phyloP scores from a whole-genome alignment of 306 rosid genomes.

The Sechiopsis laciniata region DNA sequence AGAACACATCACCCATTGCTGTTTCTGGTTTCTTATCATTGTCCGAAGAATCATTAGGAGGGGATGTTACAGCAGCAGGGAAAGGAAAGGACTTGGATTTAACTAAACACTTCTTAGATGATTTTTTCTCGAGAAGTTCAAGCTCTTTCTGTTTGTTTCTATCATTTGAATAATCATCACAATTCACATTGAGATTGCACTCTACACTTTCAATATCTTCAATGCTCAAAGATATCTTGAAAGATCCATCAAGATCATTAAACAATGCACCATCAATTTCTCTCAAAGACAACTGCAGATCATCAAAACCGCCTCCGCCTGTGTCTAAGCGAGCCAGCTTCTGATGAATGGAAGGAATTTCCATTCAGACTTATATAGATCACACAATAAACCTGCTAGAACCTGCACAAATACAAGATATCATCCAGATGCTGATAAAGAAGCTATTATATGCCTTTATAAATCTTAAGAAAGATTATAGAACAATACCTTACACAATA shows the following conservation, averaged over 20 bases:
- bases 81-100: slow-evolving; percentile 39
- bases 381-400: slow-evolving; percentile 9
- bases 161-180: slow-evolving; percentile 20
- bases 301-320: slow-evolving; percentile 16
- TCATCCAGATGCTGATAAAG: neutral
- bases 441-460: neutral
- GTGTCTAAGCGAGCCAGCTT: slow-evolving; percentile 29
- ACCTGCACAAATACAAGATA: slow-evolving; percentile 4
- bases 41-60: slow-evolving; percentile 30
- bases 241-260: slow-evolving; percentile 36
- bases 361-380: slow-evolving; percentile 42
- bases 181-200: slow-evolving; percentile 22
- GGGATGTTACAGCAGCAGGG: slow-evolving; percentile 23
- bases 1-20: slow-evolving; percentile 23
- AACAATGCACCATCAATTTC: slow-evolving; percentile 27
- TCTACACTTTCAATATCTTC: slow-evolving; percentile 33
- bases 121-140: slow-evolving; percentile 18
- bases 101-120: slow-evolving; percentile 26
- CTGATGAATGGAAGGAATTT: slow-evolving; percentile 29
- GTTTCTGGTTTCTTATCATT: slow-evolving; percentile 35
- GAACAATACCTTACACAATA: slow-evolving; percentile 8
- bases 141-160: slow-evolving; percentile 5
- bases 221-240: slow-evolving; percentile 36
- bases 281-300: slow-evolving; percentile 30
- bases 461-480: neutral